phyloP scores from a whole-genome alignment of 441 rosid genomes.

The Mallotus repandus region DNA sequence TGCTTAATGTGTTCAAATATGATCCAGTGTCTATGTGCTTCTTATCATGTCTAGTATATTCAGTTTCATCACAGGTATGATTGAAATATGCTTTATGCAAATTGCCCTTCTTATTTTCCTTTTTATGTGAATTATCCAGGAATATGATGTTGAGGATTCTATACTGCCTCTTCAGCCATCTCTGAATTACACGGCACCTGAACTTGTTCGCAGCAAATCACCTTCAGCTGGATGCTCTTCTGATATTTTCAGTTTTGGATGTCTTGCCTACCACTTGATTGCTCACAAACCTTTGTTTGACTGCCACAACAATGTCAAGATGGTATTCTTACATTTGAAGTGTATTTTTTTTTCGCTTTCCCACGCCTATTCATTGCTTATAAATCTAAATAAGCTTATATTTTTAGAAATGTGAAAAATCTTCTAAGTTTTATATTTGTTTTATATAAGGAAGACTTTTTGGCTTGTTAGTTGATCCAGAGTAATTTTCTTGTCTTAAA shows the following conservation, averaged over 20 bases:
- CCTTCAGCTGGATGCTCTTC: slow-evolving; percentile 68
- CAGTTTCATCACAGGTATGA: neutral
- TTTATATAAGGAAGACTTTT: neutral
- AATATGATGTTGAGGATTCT: slow-evolving; percentile 95
- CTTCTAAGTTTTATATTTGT: slow-evolving; percentile 13
- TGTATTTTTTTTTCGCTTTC: neutral
- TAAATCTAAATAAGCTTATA: slow-evolving; percentile 2
- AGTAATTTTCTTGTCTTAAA: neutral
- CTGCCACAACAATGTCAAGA: slow-evolving; percentile 93
- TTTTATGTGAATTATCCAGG: slow-evolving; percentile 48
- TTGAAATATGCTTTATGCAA: neutral
- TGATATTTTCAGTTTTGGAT: slow-evolving; percentile 91
- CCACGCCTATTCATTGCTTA: slow-evolving; percentile 2
- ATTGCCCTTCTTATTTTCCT: slow-evolving; percentile 2
- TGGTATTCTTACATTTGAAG: slow-evolving; percentile 49
- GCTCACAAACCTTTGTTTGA: slow-evolving; percentile 87
- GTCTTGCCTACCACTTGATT: slow-evolving; percentile 84
- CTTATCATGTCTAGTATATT: neutral
- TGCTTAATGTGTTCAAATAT: slow-evolving; percentile 8
- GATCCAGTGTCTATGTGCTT: neutral
- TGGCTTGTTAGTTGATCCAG: neutral
- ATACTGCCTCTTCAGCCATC: slow-evolving; percentile 89
- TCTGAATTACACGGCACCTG: slow-evolving; percentile 93
- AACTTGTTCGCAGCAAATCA: slow-evolving; percentile 70
- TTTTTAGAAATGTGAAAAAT: slow-evolving; percentile 15